Conservation (phyloP, 2,329 filamentous ascomycete genomes). For the Cercospora janseana region DNA sequence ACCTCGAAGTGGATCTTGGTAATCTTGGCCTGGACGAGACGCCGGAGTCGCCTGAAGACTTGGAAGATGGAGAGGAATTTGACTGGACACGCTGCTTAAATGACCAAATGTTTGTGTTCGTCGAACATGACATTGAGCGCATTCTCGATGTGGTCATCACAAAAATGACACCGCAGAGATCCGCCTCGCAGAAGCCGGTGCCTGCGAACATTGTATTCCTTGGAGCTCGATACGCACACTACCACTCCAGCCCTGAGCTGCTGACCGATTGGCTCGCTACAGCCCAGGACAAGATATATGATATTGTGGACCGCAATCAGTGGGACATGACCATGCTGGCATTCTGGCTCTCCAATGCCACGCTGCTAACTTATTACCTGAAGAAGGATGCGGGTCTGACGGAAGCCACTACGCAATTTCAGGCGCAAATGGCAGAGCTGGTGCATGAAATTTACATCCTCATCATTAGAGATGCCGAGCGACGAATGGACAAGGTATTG, state of each 20-base stretch:
- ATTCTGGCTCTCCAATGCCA: conserved; percentile 98
- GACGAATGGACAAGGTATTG: conserved; percentile 91
- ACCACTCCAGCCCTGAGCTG: conserved; percentile 85
- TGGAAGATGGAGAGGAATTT: conserved; percentile 90
- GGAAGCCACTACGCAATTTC: conserved; percentile 80
- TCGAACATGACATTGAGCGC: conserved; percentile 84
- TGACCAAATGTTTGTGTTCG: conserved; percentile 99
- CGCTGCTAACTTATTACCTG: conserved; percentile 89
- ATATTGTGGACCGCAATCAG: conserved; percentile 90
- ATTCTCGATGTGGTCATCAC: conserved; percentile 96
- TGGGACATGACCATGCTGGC: conserved; percentile 99
- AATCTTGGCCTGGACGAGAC: conserved; percentile 96
- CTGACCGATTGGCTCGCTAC: conserved; percentile 75
- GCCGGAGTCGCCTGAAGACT: conserved; percentile 82
- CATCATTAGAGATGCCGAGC: conserved; percentile 92
- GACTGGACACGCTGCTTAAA: conserved; percentile 92
- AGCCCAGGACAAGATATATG: conserved; percentile 94
- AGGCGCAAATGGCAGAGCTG: conserved; percentile 87
- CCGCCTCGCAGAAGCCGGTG: conserved; percentile 94
- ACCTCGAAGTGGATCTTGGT: conserved; percentile 91
- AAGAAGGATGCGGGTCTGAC: conserved; percentile 88
- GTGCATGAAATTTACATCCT: conserved; percentile 98
- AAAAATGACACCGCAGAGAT: conserved; percentile 94
- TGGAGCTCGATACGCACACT: conserved; percentile 92
- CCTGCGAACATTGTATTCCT: conserved; percentile 97